Evolutionary conservation across 2,329 filamentous ascomycete species (phyloP), one percentile per base, ranked within the genome.

Genomic region (Ampelomyces quisqualis): DNA sequence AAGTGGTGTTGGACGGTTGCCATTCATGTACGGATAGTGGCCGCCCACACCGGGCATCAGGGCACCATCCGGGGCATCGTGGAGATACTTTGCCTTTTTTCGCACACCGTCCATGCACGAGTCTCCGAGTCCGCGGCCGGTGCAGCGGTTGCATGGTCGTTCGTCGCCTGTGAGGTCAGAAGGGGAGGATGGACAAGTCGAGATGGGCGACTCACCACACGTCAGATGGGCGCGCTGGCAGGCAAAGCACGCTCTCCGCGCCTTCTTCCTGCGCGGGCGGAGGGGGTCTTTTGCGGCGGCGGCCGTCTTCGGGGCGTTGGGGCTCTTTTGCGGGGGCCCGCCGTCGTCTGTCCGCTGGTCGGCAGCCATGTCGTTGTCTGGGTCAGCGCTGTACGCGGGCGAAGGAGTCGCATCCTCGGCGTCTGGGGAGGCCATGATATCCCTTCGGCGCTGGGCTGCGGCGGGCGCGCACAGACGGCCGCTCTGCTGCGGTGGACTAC

Each of bases 31-130:
- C 68, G 75, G 79, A 60, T 85, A 88, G 58, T 81, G 85, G 20
- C 84, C 81, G 4, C 85, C 84, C 33, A 93, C 78, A 28, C 93
- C 89, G n/a, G 90, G 88, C 64, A 91, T 80, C 48, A 96, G 76
- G 31, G 90, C 90, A 66, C 94, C 90, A 37, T 89, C 82, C 23
- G 91, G 90, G 18, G 91, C 90, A 77, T 97, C 93, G 64, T 97
- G 90, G 41, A 98, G 86, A 69, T 98, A 98, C 70, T 98, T 98
- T 37, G 93, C 93, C 77, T 97, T 98, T 72, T 98, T 98, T 50
- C 93, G 86, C 36, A 97, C 90, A 38, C 93, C 93, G 65, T 98
- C 93, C 68, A 95, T 90, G 64, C 93, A 98, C 47, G 82, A 82
- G 66, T 95, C 90, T 60, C 90, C 87, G 15, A 97, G 80, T 31